These are phyloP conservation scores for Xylaria sp. DNA, from an alignment of 2,329 filamentous ascomycete species.

Conservation along the genomic window DNA sequence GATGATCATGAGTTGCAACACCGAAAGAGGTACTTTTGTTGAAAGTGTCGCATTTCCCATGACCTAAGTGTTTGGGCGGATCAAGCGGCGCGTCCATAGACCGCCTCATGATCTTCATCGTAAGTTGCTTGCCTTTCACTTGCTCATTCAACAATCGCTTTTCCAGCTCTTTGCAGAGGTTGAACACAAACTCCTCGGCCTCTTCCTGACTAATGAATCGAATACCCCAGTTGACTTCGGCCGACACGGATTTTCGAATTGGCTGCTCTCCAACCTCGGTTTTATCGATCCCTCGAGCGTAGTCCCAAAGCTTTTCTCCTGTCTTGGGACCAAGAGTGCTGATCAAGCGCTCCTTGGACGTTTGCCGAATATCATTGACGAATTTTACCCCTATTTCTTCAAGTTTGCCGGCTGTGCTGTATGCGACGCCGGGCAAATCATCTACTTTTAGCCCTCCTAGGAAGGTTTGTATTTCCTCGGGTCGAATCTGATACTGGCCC, in stretches of 20 bases:
- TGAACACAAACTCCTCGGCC: conserved; percentile 89
- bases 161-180: conserved; percentile 85
- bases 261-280: conserved; percentile 87
- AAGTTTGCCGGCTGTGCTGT: conserved; percentile 87
- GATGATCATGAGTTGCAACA: conserved; percentile 80
- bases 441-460: conserved; percentile 82
- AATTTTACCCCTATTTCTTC: conserved; percentile 85
- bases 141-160: conserved; percentile 82
- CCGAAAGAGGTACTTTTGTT: conserved; percentile 89
- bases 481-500: conserved; percentile 88
- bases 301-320: conserved; percentile 89
- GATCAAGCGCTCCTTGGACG: conserved; percentile 79
- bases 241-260: conserved; percentile 92
- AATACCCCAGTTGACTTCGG: conserved; percentile 98
- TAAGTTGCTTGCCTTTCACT: conserved; percentile 88
- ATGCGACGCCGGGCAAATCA: conserved; percentile 89
- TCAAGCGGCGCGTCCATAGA: conserved; percentile 88
- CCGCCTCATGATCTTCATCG: conserved; percentile 94
- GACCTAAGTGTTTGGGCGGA: conserved; percentile 91
- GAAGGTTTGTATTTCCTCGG: conserved; percentile 80
- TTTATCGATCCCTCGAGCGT: conserved; percentile 86
- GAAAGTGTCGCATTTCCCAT: conserved; percentile 94
- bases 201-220: conserved; percentile 93
- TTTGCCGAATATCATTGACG: conserved; percentile 83
- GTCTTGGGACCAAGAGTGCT: conserved; percentile 88